These are phyloP conservation scores for Eimeria maxima DNA, from an alignment of 169 alveolate genomes.

Conservation along the genomic window DNA sequence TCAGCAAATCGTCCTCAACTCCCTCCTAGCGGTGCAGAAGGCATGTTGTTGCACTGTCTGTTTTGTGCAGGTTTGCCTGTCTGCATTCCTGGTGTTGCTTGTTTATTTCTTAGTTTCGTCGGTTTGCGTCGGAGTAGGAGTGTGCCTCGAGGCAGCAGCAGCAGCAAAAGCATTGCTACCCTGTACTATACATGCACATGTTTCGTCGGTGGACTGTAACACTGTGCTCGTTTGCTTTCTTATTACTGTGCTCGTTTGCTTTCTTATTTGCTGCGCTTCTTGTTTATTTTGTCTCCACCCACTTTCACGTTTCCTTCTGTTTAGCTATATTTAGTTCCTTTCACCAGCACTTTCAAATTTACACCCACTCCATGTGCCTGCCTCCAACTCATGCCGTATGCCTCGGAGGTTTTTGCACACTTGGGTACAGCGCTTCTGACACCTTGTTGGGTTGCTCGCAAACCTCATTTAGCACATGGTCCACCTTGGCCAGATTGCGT, in stretches of 20 bases:
- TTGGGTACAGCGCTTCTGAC: too few species aligned
- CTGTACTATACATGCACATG: too few species aligned
- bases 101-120: not conserved
- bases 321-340: not conserved
- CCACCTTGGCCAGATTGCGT: not conserved
- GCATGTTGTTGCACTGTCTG: slow-evolving; percentile 30
- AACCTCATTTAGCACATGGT: not conserved
- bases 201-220: too few species aligned
- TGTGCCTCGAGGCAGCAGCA: too few species aligned
- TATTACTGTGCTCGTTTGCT: not conserved
- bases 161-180: too few species aligned
- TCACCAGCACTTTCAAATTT: too few species aligned
- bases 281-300: not conserved
- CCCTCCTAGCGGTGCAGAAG: slow-evolving; percentile 90
- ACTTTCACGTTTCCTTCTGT: not conserved
- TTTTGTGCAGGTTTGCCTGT: not conserved
- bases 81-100: not conserved
- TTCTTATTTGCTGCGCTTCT: not conserved
- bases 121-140: too few species aligned
- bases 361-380: too few species aligned
- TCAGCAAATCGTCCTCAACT: slow-evolving; percentile 82
- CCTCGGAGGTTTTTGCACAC: too few species aligned
- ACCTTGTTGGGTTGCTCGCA: not conserved
- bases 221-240: not conserved
- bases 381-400: too few species aligned